Evolutionary conservation across 345 rosid species (phyloP).

Genomic region (Boechera divaricarpa): DNA sequence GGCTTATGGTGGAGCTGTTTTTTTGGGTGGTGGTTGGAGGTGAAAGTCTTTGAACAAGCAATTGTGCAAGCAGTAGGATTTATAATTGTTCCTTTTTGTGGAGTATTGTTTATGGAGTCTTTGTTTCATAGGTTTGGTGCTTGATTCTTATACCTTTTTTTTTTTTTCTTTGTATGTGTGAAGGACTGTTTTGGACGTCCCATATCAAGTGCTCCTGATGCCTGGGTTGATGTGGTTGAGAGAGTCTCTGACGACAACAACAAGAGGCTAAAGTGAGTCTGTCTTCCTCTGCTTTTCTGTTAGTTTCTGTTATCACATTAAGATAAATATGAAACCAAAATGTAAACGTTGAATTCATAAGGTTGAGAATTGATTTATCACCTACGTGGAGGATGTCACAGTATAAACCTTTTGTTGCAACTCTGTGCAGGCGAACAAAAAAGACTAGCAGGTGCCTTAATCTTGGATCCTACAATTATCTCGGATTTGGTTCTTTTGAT

Average conservation of each 20-base stretch:
- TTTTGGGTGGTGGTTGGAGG: background rate
- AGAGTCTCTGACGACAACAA: constrained; percentile 80
- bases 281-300: background rate
- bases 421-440: constrained; percentile 68
- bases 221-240: constrained; percentile 86
- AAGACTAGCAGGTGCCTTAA: constrained; percentile 80
- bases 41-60: background rate
- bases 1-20: background rate
- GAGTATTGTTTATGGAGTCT: background rate
- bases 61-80: background rate
- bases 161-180: background rate
- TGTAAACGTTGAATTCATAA: background rate
- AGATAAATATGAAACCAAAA: background rate
- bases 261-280: constrained; percentile 78
- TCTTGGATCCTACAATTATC: constrained; percentile 96
- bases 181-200: constrained; percentile 95
- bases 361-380: background rate
- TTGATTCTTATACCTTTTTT: background rate
- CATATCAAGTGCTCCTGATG: constrained; percentile 87
- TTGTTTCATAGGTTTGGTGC: background rate
- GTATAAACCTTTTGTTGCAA: constrained; percentile 9
- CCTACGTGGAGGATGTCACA: background rate
- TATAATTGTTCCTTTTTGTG: background rate
- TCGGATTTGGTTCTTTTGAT: constrained; percentile 95
- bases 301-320: background rate